Evolutionary conservation across 2,329 filamentous ascomycete species (phyloP).

Genomic region (Pyrenophora tritici-repentis): DNA sequence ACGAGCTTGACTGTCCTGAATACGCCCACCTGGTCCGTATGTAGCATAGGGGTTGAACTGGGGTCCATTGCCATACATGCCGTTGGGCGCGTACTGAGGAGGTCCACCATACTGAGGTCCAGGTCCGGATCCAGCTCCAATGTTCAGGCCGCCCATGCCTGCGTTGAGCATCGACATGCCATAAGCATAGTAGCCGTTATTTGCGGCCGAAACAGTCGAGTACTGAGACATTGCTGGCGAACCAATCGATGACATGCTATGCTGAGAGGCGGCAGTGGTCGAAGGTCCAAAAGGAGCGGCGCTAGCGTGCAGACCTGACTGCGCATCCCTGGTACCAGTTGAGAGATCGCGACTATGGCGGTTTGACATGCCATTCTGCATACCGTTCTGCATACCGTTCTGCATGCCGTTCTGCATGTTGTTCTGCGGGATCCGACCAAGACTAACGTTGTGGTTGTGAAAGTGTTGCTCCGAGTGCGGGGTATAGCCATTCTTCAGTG

Average conservation of each 20-base stretch:
- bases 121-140: slow-evolving; percentile 22
- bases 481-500: slow-evolving; percentile 67
- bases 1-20: slow-evolving; percentile 75
- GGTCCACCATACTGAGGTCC: slow-evolving; percentile 49
- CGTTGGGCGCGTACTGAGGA: slow-evolving; percentile 27
- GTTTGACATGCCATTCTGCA: slow-evolving; percentile 63
- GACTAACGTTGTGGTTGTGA: slow-evolving; percentile 77
- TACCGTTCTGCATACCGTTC: slow-evolving; percentile 62
- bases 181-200: slow-evolving; percentile 57
- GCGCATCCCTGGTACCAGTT: slow-evolving; percentile 54
- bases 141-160: slow-evolving; percentile 67
- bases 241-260: slow-evolving; percentile 31
- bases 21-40: slow-evolving; percentile 54
- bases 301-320: slow-evolving; percentile 77
- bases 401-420: slow-evolving; percentile 63
- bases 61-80: slow-evolving; percentile 29
- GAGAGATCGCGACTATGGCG: slow-evolving; percentile 77
- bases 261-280: slow-evolving; percentile 45
- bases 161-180: slow-evolving; percentile 67
- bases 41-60: slow-evolving; percentile 40
- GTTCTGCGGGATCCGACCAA: slow-evolving; percentile 76
- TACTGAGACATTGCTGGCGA: slow-evolving; percentile 44
- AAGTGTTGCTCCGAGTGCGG: slow-evolving; percentile 64
- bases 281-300: slow-evolving; percentile 78
- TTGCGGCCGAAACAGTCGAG: slow-evolving; percentile 25